Percentiles rank a stretch among this genome's conserved stretches.
phyloP scores from a whole-genome alignment of 2,329 filamentous ascomycete genomes.

The Drechslerella stenobrocha region DNA sequence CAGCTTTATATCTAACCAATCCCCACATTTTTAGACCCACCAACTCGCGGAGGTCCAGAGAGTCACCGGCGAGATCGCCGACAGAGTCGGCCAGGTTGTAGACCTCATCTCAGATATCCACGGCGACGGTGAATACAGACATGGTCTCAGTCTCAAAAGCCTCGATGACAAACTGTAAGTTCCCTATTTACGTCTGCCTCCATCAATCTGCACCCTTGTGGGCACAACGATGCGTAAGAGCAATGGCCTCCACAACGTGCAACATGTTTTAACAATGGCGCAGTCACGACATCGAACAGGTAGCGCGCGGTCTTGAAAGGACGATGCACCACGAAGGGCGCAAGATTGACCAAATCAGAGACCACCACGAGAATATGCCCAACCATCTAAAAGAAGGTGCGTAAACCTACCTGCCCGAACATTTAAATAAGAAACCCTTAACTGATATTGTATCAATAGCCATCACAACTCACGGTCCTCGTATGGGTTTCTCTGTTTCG shows the following conservation, averaged over 20 bases:
- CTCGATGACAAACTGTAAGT: slow-evolving; percentile 27
- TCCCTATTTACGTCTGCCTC: neutral
- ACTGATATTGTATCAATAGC: slow-evolving; percentile 17
- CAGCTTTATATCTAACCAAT: neutral
- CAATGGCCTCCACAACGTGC: neutral
- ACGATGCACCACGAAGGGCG: slow-evolving; percentile 38
- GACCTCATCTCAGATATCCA: slow-evolving; percentile 12
- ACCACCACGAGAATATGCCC: slow-evolving; percentile 42
- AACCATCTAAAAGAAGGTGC: slow-evolving; percentile 35
- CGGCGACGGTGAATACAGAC: neutral
- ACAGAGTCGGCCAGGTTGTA: slow-evolving; percentile 9
- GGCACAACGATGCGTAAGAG: no score
- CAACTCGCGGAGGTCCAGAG: slow-evolving; percentile 47
- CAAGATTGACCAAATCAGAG: slow-evolving; percentile 24
- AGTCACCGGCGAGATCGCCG: slow-evolving; percentile 32
- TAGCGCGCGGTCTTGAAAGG: slow-evolving; percentile 28
- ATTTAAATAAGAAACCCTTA: no score
- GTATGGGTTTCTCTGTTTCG: slow-evolving; percentile 67
- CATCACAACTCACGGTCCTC: slow-evolving; percentile 63
- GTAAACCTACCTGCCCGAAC: neutral
- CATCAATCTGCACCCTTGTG: no score
- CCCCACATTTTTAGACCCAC: slow-evolving; percentile 54
- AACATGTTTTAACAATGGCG: neutral
- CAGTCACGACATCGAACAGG: slow-evolving; percentile 22
- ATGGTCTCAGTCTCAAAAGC: slow-evolving; percentile 15